Base-by-base conservation (phyloP, 441 rosid species). In the Theobroma grandiflorum region DNA sequence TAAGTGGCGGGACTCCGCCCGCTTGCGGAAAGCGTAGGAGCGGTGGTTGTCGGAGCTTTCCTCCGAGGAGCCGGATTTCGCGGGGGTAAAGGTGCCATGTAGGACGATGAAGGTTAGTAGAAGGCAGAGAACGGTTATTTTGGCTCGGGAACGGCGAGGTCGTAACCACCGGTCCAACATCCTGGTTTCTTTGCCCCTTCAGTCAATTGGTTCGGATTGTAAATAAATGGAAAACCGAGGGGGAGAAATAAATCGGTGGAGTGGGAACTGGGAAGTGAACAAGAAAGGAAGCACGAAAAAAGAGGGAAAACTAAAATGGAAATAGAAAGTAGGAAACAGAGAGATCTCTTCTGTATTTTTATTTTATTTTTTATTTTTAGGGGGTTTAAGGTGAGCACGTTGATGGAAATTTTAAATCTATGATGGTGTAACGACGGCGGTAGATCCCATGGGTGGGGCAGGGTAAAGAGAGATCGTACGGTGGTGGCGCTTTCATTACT, bases 71-170 rank as follows among this genome's bases (percentile, higher is more conserved):
- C 98, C 98, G 67, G 90, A 93, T 78, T 91, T 92, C 35, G 91
- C 94, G 66, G 98, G 92, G 75, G 95, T 98, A 88, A 94, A 89
- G n/a, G 89, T 89, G 79, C 93, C 96, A 64, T 97, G 98, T 31
- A 96, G 81, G 86, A 96, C 97, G 83, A 96, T 65, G 73, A 94
- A 84, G 79, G 96, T 93, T 86, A 94, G 86, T 64, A 90, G 47
- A 58, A 96, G 88, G 77, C 98, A 91, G 66, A 91, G 86, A 80
- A 84, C 33, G 57, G 97, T 92, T 75, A 94, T 87, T 84, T 93
- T 96, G 33, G 45, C 42, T 50, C 89, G 87, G 82, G 91, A 96
- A 16, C 97, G 93, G 78, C 82, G 85, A 68, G 81, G 69, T 79
- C 88, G 90, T 77, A 87, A 22, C 47, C 87, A 83, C 31, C 68